Evolutionary conservation across 192 early-diverging fungal species (phyloP), one percentile per base, ranked within the genome.

Genomic region (Backusella tuberculispora): DNA sequence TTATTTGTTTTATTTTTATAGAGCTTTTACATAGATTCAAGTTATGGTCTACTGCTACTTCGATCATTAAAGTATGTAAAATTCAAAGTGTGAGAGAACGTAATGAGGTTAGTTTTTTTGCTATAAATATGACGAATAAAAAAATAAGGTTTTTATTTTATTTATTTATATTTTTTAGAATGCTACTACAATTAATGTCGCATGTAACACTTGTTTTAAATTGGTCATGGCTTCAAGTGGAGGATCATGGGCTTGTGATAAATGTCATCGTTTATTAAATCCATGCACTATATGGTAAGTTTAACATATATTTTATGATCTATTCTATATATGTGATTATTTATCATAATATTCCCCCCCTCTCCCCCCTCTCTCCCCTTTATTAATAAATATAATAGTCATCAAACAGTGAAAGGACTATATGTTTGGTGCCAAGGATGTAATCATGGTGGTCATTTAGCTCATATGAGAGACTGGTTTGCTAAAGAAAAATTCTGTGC

Each of bases 341-440:
- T 34, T 34, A 34, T 34, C 29, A 34, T 43, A 17, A 26, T 47
- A 9, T 15, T 60, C 66, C 21, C 72, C 44, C 19, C 17, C 34
- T 42, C n/a, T 60, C 66, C 21, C 72, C 44, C 19, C 17, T 68
- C 21, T 66, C 34, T 42, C 2, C 29, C 0, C 2, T 34, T 34
- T 34, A 34, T 34, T 2, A 34, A 34, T 15, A 60, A 44, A 5
- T 37, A 24, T 10, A 21, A 70, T 75, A 92, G 94, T 66, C 93
- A 92, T 74, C 82, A 88, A 78, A 88, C 88, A 6, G 92, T 92
- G 5, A 85, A 85, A 66, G 92, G 94, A 0, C 81, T 89, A 38
- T 95, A 91, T 79, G 81, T 87, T 6, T 95, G 93, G 93, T 95
- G 94, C 72, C 88, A 92, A 72, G 86, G 91, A 0, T 95, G 94